These are phyloP conservation scores for Canavalia gladiata DNA, from an alignment of 306 rosid species.

Conservation along the genomic window DNA sequence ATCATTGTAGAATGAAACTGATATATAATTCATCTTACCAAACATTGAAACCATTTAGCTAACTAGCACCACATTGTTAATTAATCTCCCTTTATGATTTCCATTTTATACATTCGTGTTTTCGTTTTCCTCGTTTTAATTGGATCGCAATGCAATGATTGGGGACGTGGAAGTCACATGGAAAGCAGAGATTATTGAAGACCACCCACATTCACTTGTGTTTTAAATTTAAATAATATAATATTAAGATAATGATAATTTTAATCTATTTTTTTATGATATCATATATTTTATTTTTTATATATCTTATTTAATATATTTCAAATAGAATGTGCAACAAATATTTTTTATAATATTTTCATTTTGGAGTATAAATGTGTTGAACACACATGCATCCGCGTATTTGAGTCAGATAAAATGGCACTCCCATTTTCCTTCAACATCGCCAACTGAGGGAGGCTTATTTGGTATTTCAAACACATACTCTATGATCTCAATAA, in stretches of 20 bases:
- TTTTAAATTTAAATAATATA: conserved; percentile 28
- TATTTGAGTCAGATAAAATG: conserved; percentile 18
- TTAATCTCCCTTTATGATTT: too few relatives aligned
- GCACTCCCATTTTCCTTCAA: background rate
- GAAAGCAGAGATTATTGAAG: conserved; percentile 20
- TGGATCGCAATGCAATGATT: conserved; percentile 35
- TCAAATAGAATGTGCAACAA: too few relatives aligned
- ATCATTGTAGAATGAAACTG: too few relatives aligned
- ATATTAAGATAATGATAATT: background rate
- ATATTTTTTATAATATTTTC: too few relatives aligned
- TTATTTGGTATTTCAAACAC: conserved; percentile 39
- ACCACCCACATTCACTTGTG: conserved; percentile 11
- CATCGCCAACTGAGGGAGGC: conserved; percentile 51
- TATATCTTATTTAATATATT: too few relatives aligned
- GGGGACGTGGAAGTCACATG: conserved; percentile 21
- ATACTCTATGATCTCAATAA: conserved; percentile 14
- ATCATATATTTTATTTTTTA: too few relatives aligned
- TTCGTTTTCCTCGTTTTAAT: background rate
- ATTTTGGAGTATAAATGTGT: conserved; percentile 34
- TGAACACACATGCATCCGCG: background rate
- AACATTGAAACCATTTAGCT: too few relatives aligned
- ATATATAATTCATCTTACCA: too few relatives aligned
- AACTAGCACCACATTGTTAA: too few relatives aligned
- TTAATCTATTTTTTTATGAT: too few relatives aligned
- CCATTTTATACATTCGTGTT: background rate